phyloP scores from a whole-genome alignment of 257 asterid species.

The Gardenia jasminoides region DNA sequence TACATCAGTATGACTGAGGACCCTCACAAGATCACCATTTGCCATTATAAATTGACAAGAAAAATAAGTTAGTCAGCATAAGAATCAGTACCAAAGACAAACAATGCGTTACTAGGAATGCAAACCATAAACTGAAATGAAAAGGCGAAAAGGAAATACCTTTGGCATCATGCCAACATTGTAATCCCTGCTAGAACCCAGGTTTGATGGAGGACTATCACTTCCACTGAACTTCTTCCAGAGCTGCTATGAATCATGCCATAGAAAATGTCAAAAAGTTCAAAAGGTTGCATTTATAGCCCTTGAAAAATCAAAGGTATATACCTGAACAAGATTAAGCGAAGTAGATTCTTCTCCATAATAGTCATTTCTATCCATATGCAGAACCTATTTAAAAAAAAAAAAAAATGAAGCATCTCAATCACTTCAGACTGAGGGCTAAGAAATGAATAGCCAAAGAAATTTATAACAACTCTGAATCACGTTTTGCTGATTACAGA shows the following conservation, averaged over 20 bases:
- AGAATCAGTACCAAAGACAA: background rate
- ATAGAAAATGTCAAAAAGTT: background rate
- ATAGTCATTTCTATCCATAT: too few relatives aligned
- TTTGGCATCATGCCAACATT: constrained; percentile 97
- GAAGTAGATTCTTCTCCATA: constrained; percentile 48
- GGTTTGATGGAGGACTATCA: constrained; percentile 74
- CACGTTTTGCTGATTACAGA: background rate
- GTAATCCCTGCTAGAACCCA: constrained; percentile 93
- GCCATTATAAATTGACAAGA: constrained; percentile 85
- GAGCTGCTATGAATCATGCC: constrained; percentile 31
- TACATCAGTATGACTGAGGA: constrained; percentile 89
- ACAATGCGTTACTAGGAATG: background rate
- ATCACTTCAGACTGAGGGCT: too few relatives aligned
- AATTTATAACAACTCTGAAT: background rate
- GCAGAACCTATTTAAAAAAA: too few relatives aligned
- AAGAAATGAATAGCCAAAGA: too few relatives aligned
- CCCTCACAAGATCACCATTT: constrained; percentile 90
- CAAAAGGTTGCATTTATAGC: background rate
- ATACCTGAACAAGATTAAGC: constrained; percentile 43
- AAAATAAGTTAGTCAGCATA: background rate
- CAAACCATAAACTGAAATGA: too few relatives aligned
- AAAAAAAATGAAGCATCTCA: too few relatives aligned
- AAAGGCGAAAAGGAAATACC: too few relatives aligned
- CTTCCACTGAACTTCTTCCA: constrained; percentile 94
- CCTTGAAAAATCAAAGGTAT: background rate